Conservation (phyloP, 2,329 filamentous ascomycete species). For the Cordyceps militaris region DNA sequence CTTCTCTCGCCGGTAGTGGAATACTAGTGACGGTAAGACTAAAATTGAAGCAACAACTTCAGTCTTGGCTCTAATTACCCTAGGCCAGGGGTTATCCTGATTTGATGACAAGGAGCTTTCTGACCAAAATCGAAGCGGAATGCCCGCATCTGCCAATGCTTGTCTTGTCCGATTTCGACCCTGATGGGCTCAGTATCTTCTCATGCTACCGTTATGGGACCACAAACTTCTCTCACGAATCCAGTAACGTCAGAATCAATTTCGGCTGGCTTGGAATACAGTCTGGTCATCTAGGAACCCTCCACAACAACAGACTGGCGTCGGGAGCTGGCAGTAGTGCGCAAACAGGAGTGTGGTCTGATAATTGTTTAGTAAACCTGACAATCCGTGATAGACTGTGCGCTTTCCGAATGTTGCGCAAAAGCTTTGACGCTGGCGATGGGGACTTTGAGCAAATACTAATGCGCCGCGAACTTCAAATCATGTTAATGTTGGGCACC, state of each 20-base stretch:
- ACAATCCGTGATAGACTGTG: constrained; percentile 50
- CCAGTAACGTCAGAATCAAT: constrained; percentile 38
- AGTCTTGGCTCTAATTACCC: neutral
- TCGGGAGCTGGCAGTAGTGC: neutral
- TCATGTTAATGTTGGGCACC: constrained; percentile 65
- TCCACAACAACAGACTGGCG: neutral
- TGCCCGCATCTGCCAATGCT: constrained; percentile 50
- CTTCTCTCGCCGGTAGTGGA: constrained; percentile 44
- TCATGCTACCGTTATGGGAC: constrained; percentile 68
- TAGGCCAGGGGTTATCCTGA: constrained; percentile 81
- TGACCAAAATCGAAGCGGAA: constrained; percentile 44
- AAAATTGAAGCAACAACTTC: neutral
- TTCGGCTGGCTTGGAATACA: constrained; percentile 60
- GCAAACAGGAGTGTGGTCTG: neutral
- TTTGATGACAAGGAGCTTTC: constrained; percentile 58
- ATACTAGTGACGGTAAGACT: constrained; percentile 58
- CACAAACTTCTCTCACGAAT: constrained; percentile 53
- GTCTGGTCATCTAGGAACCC: constrained; percentile 32
- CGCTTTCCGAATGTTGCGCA: constrained; percentile 47
- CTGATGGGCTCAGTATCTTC: constrained; percentile 67
- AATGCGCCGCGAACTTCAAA: constrained; percentile 53
- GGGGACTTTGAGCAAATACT: constrained; percentile 28
- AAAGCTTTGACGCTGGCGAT: constrained; percentile 23
- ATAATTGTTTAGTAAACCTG: constrained; percentile 27
- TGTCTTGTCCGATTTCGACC: constrained; percentile 67